Conservation (phyloP, 345 rosid genomes). For the Gossypium herbaceum region DNA sequence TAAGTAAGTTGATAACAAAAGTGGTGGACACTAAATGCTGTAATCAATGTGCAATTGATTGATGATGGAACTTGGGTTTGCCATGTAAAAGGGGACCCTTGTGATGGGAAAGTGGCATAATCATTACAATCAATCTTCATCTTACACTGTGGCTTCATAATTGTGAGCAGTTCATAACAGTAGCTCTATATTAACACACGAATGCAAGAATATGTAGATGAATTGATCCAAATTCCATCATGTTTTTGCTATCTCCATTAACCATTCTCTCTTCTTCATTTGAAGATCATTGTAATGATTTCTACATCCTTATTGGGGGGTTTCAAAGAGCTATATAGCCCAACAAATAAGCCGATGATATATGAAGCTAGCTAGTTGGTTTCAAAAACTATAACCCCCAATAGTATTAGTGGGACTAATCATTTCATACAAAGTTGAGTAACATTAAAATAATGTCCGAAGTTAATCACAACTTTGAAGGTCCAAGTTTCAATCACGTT, state of each 20-base stretch:
- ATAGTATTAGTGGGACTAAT: constrained; percentile 25
- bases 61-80: background rate
- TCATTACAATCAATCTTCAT: constrained; percentile 18
- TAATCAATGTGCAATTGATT: background rate
- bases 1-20: background rate
- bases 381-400: background rate
- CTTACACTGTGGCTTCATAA: background rate
- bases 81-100: background rate
- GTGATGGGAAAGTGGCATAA: constrained; percentile 14
- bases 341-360: background rate
- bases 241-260: too few relatives aligned
- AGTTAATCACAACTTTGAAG: constrained; percentile 28
- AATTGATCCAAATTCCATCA: background rate
- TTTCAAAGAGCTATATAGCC: background rate
- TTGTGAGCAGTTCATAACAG: background rate
- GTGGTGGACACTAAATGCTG: background rate
- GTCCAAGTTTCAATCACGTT: constrained; percentile 27
- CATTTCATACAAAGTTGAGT: constrained; percentile 18
- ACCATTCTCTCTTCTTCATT: too few relatives aligned
- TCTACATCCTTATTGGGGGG: too few relatives aligned
- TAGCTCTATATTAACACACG: too few relatives aligned
- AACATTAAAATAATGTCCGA: constrained; percentile 13
- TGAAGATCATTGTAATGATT: too few relatives aligned
- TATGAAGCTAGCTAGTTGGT: background rate
- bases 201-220: background rate